Evolutionary conservation across 139 green algal species (phyloP).

Genomic region (Zygnema circumcarinatum): DNA sequence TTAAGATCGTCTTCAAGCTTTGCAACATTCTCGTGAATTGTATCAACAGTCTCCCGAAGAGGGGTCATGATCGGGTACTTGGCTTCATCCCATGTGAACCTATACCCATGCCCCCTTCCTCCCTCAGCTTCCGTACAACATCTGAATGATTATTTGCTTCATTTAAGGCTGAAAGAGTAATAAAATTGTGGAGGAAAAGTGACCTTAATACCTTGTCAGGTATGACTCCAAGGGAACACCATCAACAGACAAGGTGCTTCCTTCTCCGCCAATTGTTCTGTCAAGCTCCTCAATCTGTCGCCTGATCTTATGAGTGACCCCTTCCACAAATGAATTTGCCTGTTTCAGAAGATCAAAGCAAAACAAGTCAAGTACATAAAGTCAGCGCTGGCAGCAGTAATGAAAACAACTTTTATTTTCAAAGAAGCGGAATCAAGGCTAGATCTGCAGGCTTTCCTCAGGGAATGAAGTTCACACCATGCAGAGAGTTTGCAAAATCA

Average conservation of each 20-base stretch:
- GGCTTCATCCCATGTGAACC: constrained; percentile 94
- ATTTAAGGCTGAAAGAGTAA: constrained; percentile 21
- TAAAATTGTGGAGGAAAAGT: constrained; percentile 13
- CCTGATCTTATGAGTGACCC: constrained; percentile 86
- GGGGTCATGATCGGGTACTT: constrained; percentile 89
- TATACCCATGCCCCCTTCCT: constrained; percentile 8
- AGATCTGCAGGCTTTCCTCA: no score
- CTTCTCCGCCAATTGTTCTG: not conserved
- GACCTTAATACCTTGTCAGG: constrained; percentile 67
- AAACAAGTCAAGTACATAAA: not conserved
- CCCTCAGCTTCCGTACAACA: no score
- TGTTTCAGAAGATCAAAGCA: constrained; percentile 14
- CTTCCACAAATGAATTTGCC: constrained; percentile 71
- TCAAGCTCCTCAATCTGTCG: constrained; percentile 65
- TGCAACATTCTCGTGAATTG: constrained; percentile 83
- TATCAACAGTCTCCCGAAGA: constrained; percentile 88
- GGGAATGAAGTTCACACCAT: no score
- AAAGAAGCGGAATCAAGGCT: no score
- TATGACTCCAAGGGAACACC: constrained; percentile 75
- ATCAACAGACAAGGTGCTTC: constrained; percentile 67
- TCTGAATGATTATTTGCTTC: not conserved
- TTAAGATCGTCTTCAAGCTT: constrained; percentile 98
- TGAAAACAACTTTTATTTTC: no score
- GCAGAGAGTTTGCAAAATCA: not conserved
- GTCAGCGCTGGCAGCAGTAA: not conserved